phyloP scores from a whole-genome alignment of 2,329 filamentous ascomycete genomes.

The Lachnellula cervina region DNA sequence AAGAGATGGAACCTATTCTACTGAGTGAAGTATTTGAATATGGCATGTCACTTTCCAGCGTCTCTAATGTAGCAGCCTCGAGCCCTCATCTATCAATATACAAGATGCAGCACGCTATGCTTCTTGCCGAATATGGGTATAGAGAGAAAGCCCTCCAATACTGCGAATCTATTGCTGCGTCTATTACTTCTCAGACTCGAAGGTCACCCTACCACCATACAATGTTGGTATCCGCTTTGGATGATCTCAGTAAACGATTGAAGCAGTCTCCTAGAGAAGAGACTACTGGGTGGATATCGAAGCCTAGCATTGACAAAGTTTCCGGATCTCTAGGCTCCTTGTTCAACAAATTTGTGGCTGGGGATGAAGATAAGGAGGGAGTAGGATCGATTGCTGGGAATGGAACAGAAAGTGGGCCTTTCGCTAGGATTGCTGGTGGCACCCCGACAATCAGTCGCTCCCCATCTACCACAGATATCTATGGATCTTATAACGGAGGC shows the following conservation, averaged over 20 bases:
- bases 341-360: slow-evolving; percentile 94
- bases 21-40: slow-evolving; percentile 97
- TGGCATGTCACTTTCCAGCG: slow-evolving; percentile 66
- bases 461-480: slow-evolving; percentile 72
- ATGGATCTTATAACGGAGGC: slow-evolving; percentile 33
- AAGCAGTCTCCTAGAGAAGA: slow-evolving; percentile 81
- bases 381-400: slow-evolving; percentile 52
- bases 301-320: slow-evolving; percentile 93
- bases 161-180: slow-evolving; percentile 74
- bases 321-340: slow-evolving; percentile 85
- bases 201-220: slow-evolving; percentile 82
- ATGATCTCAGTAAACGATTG: slow-evolving; percentile 78
- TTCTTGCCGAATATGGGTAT: slow-evolving; percentile 77
- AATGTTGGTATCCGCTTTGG: slow-evolving; percentile 67
- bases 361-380: slow-evolving; percentile 71
- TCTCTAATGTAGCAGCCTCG: slow-evolving; percentile 48
- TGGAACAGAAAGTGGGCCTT: slow-evolving; percentile 66
- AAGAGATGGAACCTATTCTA: slow-evolving; percentile 80
- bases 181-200: slow-evolving; percentile 76
- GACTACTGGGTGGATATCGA: slow-evolving; percentile 84
- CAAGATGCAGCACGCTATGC: slow-evolving; percentile 83
- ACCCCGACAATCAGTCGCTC: slow-evolving; percentile 71
- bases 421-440: slow-evolving; percentile 73
- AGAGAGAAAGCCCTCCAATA: slow-evolving; percentile 83
- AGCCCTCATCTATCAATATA: slow-evolving; percentile 84